phyloP scores from a whole-genome alignment of 2,329 filamentous ascomycete genomes.

The Pyrenochaeta sp. region DNA sequence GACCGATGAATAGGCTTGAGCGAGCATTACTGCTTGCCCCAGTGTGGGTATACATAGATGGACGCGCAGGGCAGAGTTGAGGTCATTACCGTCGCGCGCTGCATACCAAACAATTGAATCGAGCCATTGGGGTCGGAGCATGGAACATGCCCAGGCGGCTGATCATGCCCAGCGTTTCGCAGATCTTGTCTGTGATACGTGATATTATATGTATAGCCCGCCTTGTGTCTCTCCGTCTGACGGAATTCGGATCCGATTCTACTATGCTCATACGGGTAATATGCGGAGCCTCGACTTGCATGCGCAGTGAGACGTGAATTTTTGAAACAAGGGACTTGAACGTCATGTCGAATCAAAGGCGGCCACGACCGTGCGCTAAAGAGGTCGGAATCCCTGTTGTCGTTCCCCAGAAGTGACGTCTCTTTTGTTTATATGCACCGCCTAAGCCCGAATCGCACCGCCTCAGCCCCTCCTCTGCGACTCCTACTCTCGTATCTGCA shows the following conservation, averaged over 20 bases:
- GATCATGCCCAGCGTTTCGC: slow-evolving; percentile 5
- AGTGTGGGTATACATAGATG: background rate
- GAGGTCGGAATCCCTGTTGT: slow-evolving; percentile 15
- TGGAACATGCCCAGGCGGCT: slow-evolving; percentile 3
- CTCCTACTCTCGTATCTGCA: slow-evolving; percentile 13
- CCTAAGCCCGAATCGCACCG: slow-evolving; percentile 11
- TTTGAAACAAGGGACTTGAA: slow-evolving; percentile 11
- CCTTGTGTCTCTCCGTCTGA: slow-evolving; percentile 8
- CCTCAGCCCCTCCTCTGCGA: slow-evolving; percentile 6
- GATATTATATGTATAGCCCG: slow-evolving; percentile 6
- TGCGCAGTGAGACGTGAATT: slow-evolving; percentile 1
- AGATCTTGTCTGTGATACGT: slow-evolving; percentile 6
- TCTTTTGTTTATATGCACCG: slow-evolving; percentile 26
- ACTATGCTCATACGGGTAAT: slow-evolving; percentile 3
- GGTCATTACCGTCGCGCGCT: background rate
- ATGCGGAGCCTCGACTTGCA: background rate
- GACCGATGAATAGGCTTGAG: slow-evolving; percentile 16
- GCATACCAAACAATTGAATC: background rate
- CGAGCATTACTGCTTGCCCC: background rate
- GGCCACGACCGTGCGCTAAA: slow-evolving; percentile 20
- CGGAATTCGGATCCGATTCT: slow-evolving; percentile 1
- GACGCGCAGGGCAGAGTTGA: background rate
- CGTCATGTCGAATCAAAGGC: slow-evolving; percentile 15
- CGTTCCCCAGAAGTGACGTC: slow-evolving; percentile 20
- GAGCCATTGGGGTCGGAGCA: background rate